Conservation (phyloP, 371 early-diverging fungal species). For the Apophysomyces elegans region DNA sequence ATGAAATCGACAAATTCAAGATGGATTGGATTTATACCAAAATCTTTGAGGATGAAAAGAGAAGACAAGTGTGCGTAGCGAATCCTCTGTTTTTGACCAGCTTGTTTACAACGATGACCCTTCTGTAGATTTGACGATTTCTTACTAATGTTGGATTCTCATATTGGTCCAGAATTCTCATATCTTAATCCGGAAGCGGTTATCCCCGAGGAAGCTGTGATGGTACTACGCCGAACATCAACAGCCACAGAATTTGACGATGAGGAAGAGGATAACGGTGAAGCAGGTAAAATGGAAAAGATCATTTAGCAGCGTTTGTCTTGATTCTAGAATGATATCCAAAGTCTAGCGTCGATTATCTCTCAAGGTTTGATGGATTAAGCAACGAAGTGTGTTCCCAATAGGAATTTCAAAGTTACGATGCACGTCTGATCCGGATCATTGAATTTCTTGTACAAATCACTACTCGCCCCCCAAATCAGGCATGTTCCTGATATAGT, state of each 20-base stretch:
- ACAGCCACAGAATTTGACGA: conserved; percentile 14
- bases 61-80: conserved; percentile 48
- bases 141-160: conserved; percentile 65
- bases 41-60: conserved; percentile 75
- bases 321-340: too few species aligned
- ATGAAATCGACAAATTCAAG: conserved; percentile 83
- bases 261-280: neutral
- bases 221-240: neutral
- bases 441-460: too few species aligned
- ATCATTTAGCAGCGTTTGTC: too few species aligned
- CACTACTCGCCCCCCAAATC: too few species aligned
- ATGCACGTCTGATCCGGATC: too few species aligned
- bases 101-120: neutral
- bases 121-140: conserved; percentile 72
- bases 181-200: conserved; percentile 49
- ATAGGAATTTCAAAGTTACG: too few species aligned
- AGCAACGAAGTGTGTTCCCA: neutral
- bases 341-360: too few species aligned
- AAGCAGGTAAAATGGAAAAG: too few species aligned
- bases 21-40: conserved; percentile 76
- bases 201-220: conserved; percentile 34
- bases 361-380: neutral
- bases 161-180: conserved; percentile 38
- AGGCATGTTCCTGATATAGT: neutral
- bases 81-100: too few species aligned